Conservation (phyloP, 1,284 basidiomycete species). For the Fomes fomentarius region DNA sequence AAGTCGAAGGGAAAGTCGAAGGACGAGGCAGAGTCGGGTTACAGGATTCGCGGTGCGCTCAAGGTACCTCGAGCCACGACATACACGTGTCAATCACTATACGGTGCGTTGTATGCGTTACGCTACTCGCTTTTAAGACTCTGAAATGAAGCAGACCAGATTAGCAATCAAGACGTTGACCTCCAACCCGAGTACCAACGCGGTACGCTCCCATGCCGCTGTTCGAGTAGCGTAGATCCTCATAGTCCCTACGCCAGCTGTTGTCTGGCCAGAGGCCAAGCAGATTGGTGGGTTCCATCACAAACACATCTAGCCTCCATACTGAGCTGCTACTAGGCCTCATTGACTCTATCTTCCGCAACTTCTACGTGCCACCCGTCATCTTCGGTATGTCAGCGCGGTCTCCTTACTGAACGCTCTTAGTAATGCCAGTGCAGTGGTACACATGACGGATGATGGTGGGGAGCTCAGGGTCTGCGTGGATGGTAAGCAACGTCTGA, state of each 20-base stretch:
- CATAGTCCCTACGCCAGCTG: slow-evolving; percentile 42
- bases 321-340: slow-evolving; percentile 34
- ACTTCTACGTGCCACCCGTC: slow-evolving; percentile 59
- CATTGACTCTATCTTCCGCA: slow-evolving; percentile 58
- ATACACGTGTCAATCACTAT: slow-evolving; percentile 67
- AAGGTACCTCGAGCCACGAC: slow-evolving; percentile 66
- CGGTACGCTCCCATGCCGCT: slow-evolving; percentile 42
- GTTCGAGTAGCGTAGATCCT: not conserved
- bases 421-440: slow-evolving; percentile 28
- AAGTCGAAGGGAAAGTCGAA: slow-evolving; percentile 25
- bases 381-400: slow-evolving; percentile 45
- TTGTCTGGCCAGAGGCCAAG: slow-evolving; percentile 62
- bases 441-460: slow-evolving; percentile 55
- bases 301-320: not conserved
- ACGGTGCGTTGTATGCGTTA: slow-evolving; percentile 44
- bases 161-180: slow-evolving; percentile 59
- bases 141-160: slow-evolving; percentile 53
- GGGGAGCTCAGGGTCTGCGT: slow-evolving; percentile 68
- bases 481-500: slow-evolving; percentile 80
- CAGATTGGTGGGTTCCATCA: slow-evolving; percentile 29
- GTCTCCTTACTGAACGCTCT: not conserved
- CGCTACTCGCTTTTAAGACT: not conserved
- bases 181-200: slow-evolving; percentile 78
- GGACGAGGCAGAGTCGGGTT: slow-evolving; percentile 28
- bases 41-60: slow-evolving; percentile 57